Evolutionary conservation across 2,329 filamentous ascomycete species (phyloP), one percentile per base, ranked within the genome.

Genomic region (Colletotrichum caudatum): DNA sequence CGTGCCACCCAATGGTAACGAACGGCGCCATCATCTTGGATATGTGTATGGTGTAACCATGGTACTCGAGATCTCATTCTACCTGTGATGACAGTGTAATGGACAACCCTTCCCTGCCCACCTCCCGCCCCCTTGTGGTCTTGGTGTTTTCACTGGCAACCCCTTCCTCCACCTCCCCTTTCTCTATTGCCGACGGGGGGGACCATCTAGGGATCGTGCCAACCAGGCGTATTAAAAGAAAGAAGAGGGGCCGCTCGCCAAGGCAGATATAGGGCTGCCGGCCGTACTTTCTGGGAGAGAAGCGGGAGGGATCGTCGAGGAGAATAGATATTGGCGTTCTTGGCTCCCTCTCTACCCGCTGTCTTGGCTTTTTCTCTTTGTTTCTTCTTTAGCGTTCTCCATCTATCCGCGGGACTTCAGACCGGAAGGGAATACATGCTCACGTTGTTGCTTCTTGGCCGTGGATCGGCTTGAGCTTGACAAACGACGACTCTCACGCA

Each of bases 221-320:
- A 64, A 71, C 54, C 60, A 65, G 69, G 65, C 29, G 50, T 39
- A 41, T 68, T 69, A 50, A 69, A 69, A 64, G 26, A 64, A 64
- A 50, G 59, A 64, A 69, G 65, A 59, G 60, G 69, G 12, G 46
- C 64, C 58, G 51, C 53, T 9, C 12, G 51, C 69, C 65, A 64
- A 64, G 54, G 48, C 35, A 41, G 48, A 61, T 54, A 59, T 54
- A 54, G 39, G 46, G 46, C 53, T 64, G 46, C 35, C 35, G 37
- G 37, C 35, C 9, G 51, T 29, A 29, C 29, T 29, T 29, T 29
- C 29, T 29, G 16, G 29, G 37, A 41, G 26, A 23, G 11, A 37
- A 12, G 26, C 14, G n/a, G 3, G 2, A 37, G 6, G 23, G 20
- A 18, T n/a, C n/a, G 35, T 29, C n/a, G 56, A 66, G 58, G 33